Evolutionary conservation across 192 early-diverging fungal species (phyloP).

Genomic region (Coemansia furcata): DNA sequence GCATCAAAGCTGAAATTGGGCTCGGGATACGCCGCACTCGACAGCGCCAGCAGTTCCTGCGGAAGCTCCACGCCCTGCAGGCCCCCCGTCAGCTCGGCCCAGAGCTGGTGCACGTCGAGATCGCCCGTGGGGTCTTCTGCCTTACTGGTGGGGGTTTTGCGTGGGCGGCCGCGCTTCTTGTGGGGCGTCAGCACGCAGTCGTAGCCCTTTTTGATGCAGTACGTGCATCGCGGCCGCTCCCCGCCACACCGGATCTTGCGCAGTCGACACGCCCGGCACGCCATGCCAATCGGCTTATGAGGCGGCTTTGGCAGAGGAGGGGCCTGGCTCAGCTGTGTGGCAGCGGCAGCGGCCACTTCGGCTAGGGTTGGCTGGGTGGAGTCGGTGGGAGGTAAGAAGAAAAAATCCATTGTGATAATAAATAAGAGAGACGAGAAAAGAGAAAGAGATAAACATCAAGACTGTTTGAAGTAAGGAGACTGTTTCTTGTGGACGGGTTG

Average conservation of each 20-base stretch:
- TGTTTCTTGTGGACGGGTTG: background rate
- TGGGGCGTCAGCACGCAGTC: slow-evolving; percentile 50
- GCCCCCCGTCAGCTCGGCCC: slow-evolving; percentile 47
- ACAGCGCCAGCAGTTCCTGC: slow-evolving; percentile 29
- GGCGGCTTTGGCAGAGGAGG: background rate
- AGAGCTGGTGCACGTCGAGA: slow-evolving; percentile 38
- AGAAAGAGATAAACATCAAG: background rate
- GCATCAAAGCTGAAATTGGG: slow-evolving; percentile 15
- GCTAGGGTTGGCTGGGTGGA: slow-evolving; percentile 4
- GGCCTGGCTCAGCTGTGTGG: background rate
- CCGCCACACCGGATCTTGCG: slow-evolving; percentile 55
- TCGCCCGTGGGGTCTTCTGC: background rate
- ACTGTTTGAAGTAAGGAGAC: no score
- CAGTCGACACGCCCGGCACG: slow-evolving; percentile 46
- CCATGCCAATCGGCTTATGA: slow-evolving; percentile 46
- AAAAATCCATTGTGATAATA: background rate
- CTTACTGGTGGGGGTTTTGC: slow-evolving; percentile 12
- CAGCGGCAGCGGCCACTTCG: slow-evolving; percentile 4
- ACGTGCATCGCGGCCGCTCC: slow-evolving; percentile 47
- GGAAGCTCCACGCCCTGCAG: slow-evolving; percentile 33
- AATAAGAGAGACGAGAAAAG: background rate
- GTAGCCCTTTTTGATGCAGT: slow-evolving; percentile 49
- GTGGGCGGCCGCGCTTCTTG: slow-evolving; percentile 47
- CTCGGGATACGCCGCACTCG: slow-evolving; percentile 7
- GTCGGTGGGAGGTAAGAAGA: background rate